phyloP scores from a whole-genome alignment of 306 rosid species.

The Prunus dulcis region DNA sequence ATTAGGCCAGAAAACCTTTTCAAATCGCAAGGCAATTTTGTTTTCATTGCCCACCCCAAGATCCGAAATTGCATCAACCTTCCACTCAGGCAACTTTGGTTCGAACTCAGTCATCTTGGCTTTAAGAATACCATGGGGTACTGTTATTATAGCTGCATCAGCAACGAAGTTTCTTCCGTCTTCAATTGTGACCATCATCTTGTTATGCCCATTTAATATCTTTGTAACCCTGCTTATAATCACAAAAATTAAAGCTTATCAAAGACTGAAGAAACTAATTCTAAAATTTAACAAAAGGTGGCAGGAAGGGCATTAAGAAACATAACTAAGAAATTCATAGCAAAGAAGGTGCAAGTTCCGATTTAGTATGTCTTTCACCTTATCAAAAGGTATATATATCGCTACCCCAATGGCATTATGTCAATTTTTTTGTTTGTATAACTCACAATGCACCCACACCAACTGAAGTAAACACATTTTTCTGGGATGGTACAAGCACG shows the following conservation, averaged over 20 bases:
- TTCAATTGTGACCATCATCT: slow-evolving; percentile 59
- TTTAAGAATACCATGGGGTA: slow-evolving; percentile 66
- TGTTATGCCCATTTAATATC: slow-evolving; percentile 24
- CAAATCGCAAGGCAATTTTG: slow-evolving; percentile 59
- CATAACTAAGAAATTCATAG: neutral
- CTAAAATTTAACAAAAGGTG: neutral
- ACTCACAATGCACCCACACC: neutral
- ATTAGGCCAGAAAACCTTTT: slow-evolving; percentile 69
- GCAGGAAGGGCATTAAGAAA: neutral
- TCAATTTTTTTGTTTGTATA: neutral
- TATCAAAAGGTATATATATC: neutral
- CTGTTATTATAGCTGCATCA: slow-evolving; percentile 40
- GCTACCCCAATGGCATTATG: neutral
- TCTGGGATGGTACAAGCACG: neutral
- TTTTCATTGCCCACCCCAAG: slow-evolving; percentile 84
- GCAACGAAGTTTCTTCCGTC: slow-evolving; percentile 57
- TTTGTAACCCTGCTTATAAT: slow-evolving; percentile 29
- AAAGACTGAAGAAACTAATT: neutral
- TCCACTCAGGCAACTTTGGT: slow-evolving; percentile 71
- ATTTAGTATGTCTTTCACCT: neutral
- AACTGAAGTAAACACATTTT: neutral
- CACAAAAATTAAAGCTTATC: neutral
- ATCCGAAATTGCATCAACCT: slow-evolving; percentile 63
- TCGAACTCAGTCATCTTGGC: slow-evolving; percentile 65
- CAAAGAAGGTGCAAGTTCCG: neutral